Base-by-base conservation (phyloP, 2,329 filamentous ascomycete species). In the Aureobasidium sp. region DNA sequence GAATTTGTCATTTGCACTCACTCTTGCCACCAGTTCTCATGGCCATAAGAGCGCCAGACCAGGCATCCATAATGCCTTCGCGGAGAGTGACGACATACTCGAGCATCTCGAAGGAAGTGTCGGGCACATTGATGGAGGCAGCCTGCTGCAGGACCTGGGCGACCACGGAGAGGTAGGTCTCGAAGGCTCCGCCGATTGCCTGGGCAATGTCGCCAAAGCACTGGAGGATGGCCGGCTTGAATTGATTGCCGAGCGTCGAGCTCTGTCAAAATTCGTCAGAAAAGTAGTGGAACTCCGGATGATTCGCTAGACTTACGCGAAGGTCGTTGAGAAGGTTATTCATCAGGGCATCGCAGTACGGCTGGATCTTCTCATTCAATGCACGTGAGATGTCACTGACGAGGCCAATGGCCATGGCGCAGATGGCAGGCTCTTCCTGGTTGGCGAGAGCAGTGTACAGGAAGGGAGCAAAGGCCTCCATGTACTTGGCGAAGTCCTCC, bases 21-120 rank as follows among this genome's bases (percentile, higher is more conserved):
- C 57, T 76, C 80, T 93, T 93, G 70, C 79, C 80, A 70, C 87
- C 90, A 57, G 82, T 78, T 80, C 94, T 96, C 88, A 97, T 91
- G 59, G 94, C 91, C 74, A 93, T 86, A 72, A 99, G 91, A 67
- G 96, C 94, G 67, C 94, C 94, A 70, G 92, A 91, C 92, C 95
- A 99, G 37, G 94, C 94, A 81, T 99, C 94, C 88, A 97, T 96
- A 68, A 99, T 97, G 68, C 93, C 94, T 73, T 99, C 95, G 60
- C 94, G 88, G 53, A 99, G 83, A 22, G 92, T 96, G 66, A 96
- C 85, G 68, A 99, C 88, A 73, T 99, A 99, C 76, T 97, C 93
- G 62, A 92, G 87, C 89, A 97, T 96, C 77, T 99, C 94, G 69
- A 92, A 94, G 56, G 89, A 89, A 63, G 67, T 67, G 31, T 86